These are phyloP conservation scores for Claviceps digitariae DNA, from an alignment of 2,329 filamentous ascomycete genomes.

Conservation along the genomic window DNA sequence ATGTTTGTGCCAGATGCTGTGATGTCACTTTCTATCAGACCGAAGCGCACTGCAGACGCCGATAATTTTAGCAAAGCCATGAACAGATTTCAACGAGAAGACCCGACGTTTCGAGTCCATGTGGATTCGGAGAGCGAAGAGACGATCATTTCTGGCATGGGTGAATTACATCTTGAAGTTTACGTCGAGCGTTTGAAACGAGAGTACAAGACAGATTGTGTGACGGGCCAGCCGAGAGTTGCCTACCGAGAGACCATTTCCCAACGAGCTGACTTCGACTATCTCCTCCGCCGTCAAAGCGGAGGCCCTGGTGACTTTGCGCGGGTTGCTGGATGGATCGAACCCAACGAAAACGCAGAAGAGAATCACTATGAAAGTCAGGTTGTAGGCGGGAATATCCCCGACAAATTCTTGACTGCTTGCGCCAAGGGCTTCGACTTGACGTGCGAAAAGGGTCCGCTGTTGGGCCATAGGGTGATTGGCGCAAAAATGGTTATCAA, in stretches of 20 bases:
- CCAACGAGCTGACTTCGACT: constrained; percentile 71
- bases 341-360: constrained; percentile 61
- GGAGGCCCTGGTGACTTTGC: constrained; percentile 94
- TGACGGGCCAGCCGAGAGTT: constrained; percentile 92
- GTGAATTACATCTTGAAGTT: constrained; percentile 90
- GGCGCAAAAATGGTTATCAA: constrained; percentile 85
- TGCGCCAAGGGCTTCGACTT: constrained; percentile 89
- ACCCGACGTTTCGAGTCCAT: constrained; percentile 91
- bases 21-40: constrained; percentile 94
- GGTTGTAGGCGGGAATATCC: constrained; percentile 79
- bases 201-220: constrained; percentile 92
- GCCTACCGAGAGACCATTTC: constrained; percentile 93
- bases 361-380: constrained; percentile 77
- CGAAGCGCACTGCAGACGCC: constrained; percentile 82
- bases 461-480: constrained; percentile 86
- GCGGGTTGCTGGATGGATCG: constrained; percentile 81
- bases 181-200: constrained; percentile 94
- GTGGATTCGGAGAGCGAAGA: constrained; percentile 88
- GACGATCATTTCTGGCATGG: constrained; percentile 98
- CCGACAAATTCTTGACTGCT: constrained; percentile 88
- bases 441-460: constrained; percentile 71
- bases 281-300: constrained; percentile 85
- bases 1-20: constrained; percentile 98
- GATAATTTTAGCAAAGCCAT: constrained; percentile 97
- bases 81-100: constrained; percentile 95